These are phyloP conservation scores for Claviceps humidiphila DNA, from an alignment of 2,329 filamentous ascomycete genomes.

Conservation along the genomic window DNA sequence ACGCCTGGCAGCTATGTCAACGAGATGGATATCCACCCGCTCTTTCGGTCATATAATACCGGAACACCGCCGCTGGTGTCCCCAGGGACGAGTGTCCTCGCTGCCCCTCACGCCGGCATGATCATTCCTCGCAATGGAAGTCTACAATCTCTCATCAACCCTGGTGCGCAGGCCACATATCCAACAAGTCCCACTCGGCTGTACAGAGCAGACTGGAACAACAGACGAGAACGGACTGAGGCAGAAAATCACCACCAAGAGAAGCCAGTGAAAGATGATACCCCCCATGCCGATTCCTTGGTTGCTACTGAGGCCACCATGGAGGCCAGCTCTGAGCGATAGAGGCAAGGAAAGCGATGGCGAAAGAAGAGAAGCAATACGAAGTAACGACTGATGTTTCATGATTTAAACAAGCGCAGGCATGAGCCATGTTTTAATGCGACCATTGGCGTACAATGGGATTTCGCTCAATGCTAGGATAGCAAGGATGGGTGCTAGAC, in stretches of 20 bases:
- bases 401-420: background rate
- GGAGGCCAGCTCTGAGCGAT: conserved; percentile 25
- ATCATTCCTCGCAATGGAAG: conserved; percentile 43
- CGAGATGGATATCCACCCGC: conserved; percentile 63
- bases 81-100: conserved; percentile 57
- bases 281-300: conserved; percentile 50
- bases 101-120: conserved; percentile 55
- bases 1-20: conserved; percentile 20
- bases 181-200: conserved; percentile 35
- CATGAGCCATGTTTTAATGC: background rate
- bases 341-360: background rate
- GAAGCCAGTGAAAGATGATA: conserved; percentile 34
- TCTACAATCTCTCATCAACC: conserved; percentile 36
- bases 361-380: background rate
- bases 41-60: conserved; percentile 62
- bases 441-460: background rate
- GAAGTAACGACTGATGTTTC: background rate
- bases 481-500: background rate
- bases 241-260: background rate
- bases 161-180: conserved; percentile 33
- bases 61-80: conserved; percentile 43
- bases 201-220: conserved; percentile 1
- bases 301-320: conserved; percentile 45
- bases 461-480: background rate
- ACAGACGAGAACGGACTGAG: background rate